phyloP scores from a whole-genome alignment of 768 basidiomycete species.

The Rhodotorula diobovata region DNA sequence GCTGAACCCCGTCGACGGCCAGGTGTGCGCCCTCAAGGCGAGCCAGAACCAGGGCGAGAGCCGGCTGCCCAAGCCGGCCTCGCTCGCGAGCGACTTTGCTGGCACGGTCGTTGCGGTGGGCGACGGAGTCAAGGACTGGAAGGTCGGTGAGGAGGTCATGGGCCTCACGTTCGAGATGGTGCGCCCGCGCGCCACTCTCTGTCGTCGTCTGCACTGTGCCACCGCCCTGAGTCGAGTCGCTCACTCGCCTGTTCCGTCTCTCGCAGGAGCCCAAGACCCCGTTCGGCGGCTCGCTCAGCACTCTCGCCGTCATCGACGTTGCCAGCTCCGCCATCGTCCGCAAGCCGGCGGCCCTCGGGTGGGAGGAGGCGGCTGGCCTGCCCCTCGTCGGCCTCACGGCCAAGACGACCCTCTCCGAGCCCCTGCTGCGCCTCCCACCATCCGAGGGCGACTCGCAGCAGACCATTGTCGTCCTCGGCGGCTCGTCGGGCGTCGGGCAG shows the following conservation, averaged over 20 bases:
- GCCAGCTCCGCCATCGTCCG: conserved; percentile 8
- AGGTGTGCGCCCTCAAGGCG: conserved; percentile 6
- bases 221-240: no score
- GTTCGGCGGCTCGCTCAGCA: conserved; percentile 10
- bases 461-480: conserved; percentile 35
- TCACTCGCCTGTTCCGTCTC: neutral
- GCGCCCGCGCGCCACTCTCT: neutral
- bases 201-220: no score
- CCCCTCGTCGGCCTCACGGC: conserved; percentile 38
- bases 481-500: conserved; percentile 9
- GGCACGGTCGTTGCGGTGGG: conserved; percentile 61
- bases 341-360: conserved; percentile 16
- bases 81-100: conserved; percentile 78
- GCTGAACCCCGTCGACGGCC: conserved; percentile 28
- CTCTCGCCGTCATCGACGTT: conserved; percentile 24
- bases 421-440: conserved; percentile 17
- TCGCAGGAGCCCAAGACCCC: conserved; percentile 1
- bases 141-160: conserved; percentile 66
- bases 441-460: neutral
- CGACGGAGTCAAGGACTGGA: conserved; percentile 55
- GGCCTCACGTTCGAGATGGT: conserved; percentile 58
- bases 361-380: conserved; percentile 25
- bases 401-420: conserved; percentile 22
- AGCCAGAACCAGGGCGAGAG: no score
- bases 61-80: no score